Percentiles rank a stretch among this genome's conserved stretches.
phyloP scores from a whole-genome alignment of 768 basidiomycete genomes.

The Panaeolus cyanescens region DNA sequence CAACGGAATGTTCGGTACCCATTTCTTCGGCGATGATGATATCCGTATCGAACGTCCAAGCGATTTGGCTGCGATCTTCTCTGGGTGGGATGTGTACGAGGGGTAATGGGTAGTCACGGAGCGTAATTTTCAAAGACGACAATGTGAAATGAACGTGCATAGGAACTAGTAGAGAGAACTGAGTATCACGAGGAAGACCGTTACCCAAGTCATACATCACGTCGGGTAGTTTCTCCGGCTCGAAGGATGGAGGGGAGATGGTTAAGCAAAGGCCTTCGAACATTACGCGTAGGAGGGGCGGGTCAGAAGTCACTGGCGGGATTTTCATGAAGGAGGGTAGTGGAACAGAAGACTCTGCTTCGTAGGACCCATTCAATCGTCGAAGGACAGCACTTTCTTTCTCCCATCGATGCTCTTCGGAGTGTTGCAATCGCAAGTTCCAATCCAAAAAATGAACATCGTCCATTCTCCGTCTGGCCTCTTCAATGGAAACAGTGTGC shows the following conservation, averaged over 20 bases:
- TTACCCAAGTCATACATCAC: slow-evolving; percentile 69
- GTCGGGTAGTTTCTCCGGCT: slow-evolving; percentile 50
- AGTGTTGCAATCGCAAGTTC: slow-evolving; percentile 56
- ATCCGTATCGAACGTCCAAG: slow-evolving; percentile 72
- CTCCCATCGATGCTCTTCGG: slow-evolving; percentile 45
- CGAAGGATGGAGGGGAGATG: slow-evolving; percentile 63
- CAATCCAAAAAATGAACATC: slow-evolving; percentile 75
- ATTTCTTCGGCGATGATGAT: slow-evolving; percentile 89
- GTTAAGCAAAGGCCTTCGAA: slow-evolving; percentile 60
- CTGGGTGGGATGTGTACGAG: slow-evolving; percentile 70
- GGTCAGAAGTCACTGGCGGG: slow-evolving; percentile 30
- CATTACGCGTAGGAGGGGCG: slow-evolving; percentile 74
- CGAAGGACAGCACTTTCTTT: slow-evolving; percentile 51
- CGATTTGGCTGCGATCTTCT: slow-evolving; percentile 35
- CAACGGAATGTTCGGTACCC: slow-evolving; percentile 63
- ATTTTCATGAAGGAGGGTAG: slow-evolving; percentile 48
- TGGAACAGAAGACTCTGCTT: slow-evolving; percentile 24
- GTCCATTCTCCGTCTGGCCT: slow-evolving; percentile 71
- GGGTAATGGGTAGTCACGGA: slow-evolving; percentile 91
- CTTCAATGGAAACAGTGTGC: slow-evolving; percentile 69
- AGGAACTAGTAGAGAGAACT: slow-evolving; percentile 82
- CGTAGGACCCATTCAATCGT: slow-evolving; percentile 40
- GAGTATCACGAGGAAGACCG: slow-evolving; percentile 67
- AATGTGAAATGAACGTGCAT: slow-evolving; percentile 75
- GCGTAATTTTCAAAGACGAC: slow-evolving; percentile 55